Evolutionary conservation across 176 grass and related monocot species (phyloP).

Genomic region (Olyra latifolia): DNA sequence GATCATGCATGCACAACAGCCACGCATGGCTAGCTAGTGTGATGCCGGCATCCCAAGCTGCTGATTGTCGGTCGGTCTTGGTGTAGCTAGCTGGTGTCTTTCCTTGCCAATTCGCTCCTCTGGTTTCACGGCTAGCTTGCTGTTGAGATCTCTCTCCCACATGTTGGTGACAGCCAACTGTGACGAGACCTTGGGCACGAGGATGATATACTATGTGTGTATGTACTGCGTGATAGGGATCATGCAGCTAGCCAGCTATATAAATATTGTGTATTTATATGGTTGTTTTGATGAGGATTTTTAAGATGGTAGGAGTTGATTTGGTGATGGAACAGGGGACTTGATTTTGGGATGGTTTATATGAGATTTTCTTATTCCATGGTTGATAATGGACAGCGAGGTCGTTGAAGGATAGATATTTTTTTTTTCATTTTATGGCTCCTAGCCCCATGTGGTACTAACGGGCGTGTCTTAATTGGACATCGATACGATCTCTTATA

Average conservation of each 20-base stretch:
- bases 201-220: not conserved
- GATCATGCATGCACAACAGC: not conserved
- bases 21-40: not conserved
- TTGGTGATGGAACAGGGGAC: not conserved
- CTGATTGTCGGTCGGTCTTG: constrained; percentile 28
- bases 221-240: not conserved
- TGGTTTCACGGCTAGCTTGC: not conserved
- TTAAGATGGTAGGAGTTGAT: not conserved
- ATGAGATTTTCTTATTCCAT: not conserved
- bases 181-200: not conserved
- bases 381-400: not conserved
- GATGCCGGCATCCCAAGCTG: constrained; percentile 16
- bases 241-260: not conserved
- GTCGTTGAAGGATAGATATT: not conserved
- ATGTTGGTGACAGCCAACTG: not conserved
- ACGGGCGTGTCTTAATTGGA: not conserved
- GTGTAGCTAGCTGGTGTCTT: not conserved
- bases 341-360: not conserved
- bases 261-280: not conserved
- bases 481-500: not conserved
- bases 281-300: not conserved
- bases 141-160: not conserved
- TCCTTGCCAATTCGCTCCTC: too few relatives aligned
- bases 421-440: not conserved
- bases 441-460: not conserved